Evolutionary conservation across 257 asterid genomes (phyloP).

Genomic region (Solanum chiquidenum): DNA sequence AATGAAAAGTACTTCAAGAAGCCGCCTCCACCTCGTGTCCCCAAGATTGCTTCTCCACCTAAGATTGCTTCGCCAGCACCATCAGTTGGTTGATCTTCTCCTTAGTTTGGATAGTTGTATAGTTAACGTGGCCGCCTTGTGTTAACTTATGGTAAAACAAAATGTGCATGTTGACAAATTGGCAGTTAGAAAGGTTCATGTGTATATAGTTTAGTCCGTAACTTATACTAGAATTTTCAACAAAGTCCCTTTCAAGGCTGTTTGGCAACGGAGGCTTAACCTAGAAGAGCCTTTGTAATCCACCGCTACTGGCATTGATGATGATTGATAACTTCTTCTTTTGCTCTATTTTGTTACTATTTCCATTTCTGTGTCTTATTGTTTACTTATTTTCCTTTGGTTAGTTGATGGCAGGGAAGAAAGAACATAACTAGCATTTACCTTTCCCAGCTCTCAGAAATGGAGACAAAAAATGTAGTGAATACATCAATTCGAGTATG

Average conservation of each 20-base stretch:
- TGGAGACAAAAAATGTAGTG: background rate
- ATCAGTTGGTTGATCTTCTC: background rate
- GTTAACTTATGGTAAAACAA: background rate
- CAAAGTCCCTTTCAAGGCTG: background rate
- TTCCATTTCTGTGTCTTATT: background rate
- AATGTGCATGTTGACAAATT: background rate
- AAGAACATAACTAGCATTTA: background rate
- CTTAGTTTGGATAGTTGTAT: background rate
- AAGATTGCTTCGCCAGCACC: background rate
- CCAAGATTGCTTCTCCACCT: background rate
- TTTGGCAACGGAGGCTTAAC: background rate
- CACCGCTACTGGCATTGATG: background rate
- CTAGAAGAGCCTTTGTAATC: background rate
- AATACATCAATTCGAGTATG: background rate
- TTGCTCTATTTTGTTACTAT: background rate
- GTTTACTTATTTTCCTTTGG: background rate
- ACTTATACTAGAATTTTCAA: background rate
- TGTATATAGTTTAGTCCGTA: background rate
- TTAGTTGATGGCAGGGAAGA: background rate
- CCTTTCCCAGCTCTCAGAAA: background rate
- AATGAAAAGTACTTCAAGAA: constrained; percentile 50
- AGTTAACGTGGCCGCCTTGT: background rate
- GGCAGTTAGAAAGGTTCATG: background rate
- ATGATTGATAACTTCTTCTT: background rate
- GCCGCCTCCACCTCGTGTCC: constrained; percentile 37